These are phyloP conservation scores for Gastrolobium bilobum DNA, from an alignment of 306 rosid species.

Conservation along the genomic window DNA sequence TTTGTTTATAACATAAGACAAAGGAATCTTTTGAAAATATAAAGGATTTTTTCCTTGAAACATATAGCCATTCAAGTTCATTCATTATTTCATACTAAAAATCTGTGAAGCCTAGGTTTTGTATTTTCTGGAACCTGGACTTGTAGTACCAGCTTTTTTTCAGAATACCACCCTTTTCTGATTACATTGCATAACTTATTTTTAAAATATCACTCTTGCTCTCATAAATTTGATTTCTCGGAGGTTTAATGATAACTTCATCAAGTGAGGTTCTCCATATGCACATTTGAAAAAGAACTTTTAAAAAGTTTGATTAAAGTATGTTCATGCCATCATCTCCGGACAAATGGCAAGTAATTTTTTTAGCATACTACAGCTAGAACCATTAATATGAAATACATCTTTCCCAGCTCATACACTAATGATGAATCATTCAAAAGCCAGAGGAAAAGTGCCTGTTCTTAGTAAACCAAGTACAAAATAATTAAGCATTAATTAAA, in stretches of 20 bases:
- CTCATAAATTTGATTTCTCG: background rate
- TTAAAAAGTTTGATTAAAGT: background rate
- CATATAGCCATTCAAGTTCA: background rate
- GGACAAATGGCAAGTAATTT: constrained; percentile 8
- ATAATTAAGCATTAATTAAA: background rate
- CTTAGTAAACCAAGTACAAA: constrained; percentile 30
- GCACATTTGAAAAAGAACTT: constrained; percentile 5
- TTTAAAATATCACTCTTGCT: background rate
- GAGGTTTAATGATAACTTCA: background rate
- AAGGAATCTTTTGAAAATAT: background rate
- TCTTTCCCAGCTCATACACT: constrained; percentile 6
- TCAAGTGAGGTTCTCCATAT: background rate
- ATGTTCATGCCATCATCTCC: background rate
- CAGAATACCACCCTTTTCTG: background rate
- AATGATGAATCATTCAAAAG: background rate
- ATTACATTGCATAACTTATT: constrained; percentile 1
- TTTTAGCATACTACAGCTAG: constrained; percentile 20
- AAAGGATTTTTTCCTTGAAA: background rate
- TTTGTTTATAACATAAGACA: background rate
- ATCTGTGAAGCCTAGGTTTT: background rate
- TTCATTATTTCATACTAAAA: constrained; percentile 6
- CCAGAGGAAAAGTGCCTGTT: constrained; percentile 1
- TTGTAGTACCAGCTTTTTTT: background rate
- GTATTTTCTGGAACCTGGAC: background rate
- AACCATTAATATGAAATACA: background rate